Percentiles rank a stretch among this genome's conserved stretches.
phyloP scores from a whole-genome alignment of 164 flowering plant genomes.

The Pachysandra terminalis region DNA sequence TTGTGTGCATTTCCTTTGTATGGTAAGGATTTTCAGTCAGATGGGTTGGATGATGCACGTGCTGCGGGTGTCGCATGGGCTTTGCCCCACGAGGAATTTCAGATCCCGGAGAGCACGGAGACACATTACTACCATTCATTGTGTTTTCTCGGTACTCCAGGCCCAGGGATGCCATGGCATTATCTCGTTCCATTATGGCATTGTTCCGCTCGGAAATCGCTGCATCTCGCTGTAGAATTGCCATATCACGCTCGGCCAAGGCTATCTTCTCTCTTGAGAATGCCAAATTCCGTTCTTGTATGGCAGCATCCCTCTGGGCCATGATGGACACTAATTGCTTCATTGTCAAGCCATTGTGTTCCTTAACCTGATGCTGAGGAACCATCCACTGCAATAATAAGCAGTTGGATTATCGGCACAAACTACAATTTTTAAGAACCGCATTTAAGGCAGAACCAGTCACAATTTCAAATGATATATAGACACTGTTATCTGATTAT shows the following conservation, averaged over 20 bases:
- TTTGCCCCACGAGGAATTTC: conserved; percentile 51
- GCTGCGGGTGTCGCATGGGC: conserved; percentile 59
- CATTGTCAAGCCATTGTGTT: conserved; percentile 51
- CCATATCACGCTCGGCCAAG: conserved; percentile 62
- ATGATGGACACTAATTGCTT: conserved; percentile 54
- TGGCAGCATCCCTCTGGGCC: conserved; percentile 80
- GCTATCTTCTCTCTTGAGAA: conserved; percentile 67
- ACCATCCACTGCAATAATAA: conserved; percentile 53
- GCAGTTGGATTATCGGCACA: too few species aligned
- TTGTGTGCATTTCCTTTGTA: conserved; percentile 43
- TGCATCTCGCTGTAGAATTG: conserved; percentile 55
- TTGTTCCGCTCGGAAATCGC: conserved; percentile 66
- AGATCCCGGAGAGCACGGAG: conserved; percentile 53
- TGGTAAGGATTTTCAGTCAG: conserved; percentile 38
- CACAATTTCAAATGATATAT: too few species aligned
- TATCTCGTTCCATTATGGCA: conserved; percentile 58
- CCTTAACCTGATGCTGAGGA: conserved; percentile 63
- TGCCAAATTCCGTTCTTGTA: conserved; percentile 67
- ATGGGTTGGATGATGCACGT: conserved; percentile 37
- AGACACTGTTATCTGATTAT: too few species aligned
- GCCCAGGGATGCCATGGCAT: conserved; percentile 67
- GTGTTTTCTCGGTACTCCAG: conserved; percentile 62
- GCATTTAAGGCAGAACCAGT: too few species aligned
- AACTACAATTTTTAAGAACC: too few species aligned
- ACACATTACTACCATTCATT: conserved; percentile 31